Percentiles rank a stretch among this genome's conserved stretches.
phyloP scores from a whole-genome alignment of 768 basidiomycete species.

The Paxillus involutus region DNA sequence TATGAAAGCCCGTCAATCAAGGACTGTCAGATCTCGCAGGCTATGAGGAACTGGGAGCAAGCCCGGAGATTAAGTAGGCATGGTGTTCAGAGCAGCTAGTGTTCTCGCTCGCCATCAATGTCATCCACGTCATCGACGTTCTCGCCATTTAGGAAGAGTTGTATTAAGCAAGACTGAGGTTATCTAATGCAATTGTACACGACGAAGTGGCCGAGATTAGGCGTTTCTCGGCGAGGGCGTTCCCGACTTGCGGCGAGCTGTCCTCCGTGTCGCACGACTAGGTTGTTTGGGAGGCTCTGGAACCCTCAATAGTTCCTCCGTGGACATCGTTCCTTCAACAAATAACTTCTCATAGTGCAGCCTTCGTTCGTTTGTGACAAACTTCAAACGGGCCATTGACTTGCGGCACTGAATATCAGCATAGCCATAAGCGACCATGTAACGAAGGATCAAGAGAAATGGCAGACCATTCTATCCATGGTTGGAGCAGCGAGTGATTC shows the following conservation, averaged over 20 bases:
- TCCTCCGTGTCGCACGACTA: constrained; percentile 21
- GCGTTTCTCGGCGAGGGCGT: constrained; percentile 1
- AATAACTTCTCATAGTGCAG: constrained; percentile 62
- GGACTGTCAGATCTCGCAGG: constrained; percentile 72
- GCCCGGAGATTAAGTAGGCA: constrained; percentile 17
- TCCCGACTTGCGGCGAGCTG: constrained; percentile 15
- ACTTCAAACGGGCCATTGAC: constrained; percentile 96
- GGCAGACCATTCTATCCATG: constrained; percentile 46
- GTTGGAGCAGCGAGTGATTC: constrained; percentile 27
- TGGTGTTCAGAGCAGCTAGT: constrained; percentile 10
- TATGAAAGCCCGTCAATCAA: constrained; percentile 67
- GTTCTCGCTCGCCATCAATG: constrained; percentile 2
- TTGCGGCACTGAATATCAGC: constrained; percentile 69
- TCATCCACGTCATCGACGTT: constrained; percentile 1
- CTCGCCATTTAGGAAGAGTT: not conserved
- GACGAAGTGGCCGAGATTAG: constrained; percentile 3
- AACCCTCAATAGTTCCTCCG: constrained; percentile 15
- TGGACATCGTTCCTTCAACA: constrained; percentile 17
- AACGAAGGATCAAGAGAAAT: not conserved
- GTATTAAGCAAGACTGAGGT: constrained; percentile 4
- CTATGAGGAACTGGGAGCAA: constrained; percentile 68
- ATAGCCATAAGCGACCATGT: constrained; percentile 2
- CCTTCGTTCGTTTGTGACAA: constrained; percentile 86
- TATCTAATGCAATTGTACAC: constrained; percentile 8
- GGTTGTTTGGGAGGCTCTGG: constrained; percentile 12